Conservation (phyloP, 2,329 filamentous ascomycete genomes). For the Aureobasidium sp. region DNA sequence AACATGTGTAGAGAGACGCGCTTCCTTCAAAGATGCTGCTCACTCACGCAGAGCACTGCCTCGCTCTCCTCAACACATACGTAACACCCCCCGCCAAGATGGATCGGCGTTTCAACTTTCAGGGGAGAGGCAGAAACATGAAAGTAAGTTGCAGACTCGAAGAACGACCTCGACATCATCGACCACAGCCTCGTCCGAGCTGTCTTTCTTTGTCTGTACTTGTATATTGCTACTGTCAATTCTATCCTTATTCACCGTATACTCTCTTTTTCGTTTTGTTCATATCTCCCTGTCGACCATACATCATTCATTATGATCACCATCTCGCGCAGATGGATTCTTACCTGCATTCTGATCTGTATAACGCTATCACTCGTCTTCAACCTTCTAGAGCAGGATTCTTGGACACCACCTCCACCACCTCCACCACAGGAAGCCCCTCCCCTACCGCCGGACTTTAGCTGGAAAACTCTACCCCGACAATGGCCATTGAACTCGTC, state of each 20-base stretch:
- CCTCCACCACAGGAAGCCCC: not conserved
- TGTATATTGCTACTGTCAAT: not conserved
- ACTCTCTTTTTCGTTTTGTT: not conserved
- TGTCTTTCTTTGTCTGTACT: not conserved
- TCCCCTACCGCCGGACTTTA: slow-evolving; percentile 17
- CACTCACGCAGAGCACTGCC: not conserved
- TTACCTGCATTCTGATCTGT: slow-evolving; percentile 12
- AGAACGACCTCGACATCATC: not conserved
- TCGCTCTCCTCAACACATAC: not conserved
- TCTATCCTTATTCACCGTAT: not conserved
- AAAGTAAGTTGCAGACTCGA: not conserved
- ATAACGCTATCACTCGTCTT: slow-evolving; percentile 12
- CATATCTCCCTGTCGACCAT: not conserved
- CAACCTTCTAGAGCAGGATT: not conserved
- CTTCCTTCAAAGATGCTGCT: not conserved
- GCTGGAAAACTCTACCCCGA: slow-evolving; percentile 24
- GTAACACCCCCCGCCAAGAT: not conserved
- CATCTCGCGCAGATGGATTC: slow-evolving; percentile 12
- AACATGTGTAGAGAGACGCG: not conserved
- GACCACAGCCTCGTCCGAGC: not conserved
- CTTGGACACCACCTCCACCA: not conserved
- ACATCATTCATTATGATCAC: not conserved
- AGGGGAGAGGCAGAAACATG: not conserved
- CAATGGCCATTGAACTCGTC: slow-evolving; percentile 60
- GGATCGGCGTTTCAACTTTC: slow-evolving; percentile 9